Evolutionary conservation across 495 filamentous ascomycete genomes (phyloP), one percentile per base, ranked within the genome.

Genomic region (Saxophila tyrrhenica): DNA sequence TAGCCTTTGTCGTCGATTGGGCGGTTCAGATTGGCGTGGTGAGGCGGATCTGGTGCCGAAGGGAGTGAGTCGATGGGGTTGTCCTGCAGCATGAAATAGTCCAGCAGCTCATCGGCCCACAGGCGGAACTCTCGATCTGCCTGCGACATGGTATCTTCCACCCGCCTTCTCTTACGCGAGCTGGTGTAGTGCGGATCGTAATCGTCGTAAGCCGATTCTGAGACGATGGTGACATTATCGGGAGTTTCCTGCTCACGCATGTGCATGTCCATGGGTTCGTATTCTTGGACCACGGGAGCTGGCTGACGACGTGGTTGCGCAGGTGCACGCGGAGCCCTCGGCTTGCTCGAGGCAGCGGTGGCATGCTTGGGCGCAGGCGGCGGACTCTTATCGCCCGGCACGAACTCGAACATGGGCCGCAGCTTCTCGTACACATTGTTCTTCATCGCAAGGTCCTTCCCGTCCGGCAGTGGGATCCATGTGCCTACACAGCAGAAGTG

Each of bases 291-390:
- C 15, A 25, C 19, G 7, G 38, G 11, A 9, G 25, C 52, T 16
- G 54, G 51, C 2, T 35, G 50, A 51, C 50, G 52, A 25, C 58
- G 56, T 25, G 54, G 55, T 21, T 58, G 52, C 3, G 54, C 52
- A 19, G 48, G 57, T 50, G 67, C 64, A n/a, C 69, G 35, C 7
- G 84, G 76, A 25, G 78, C 76, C 63, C 85, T 75, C 69, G 72
- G 86, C 72, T 78, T 88, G 70, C 78, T 84, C 68, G 72, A 69
- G 19, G 78, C 76, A 17, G 81, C 77, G 10, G 87, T 85, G 10
- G 83, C 75, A 72, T 97, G 92, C 67, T 95, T 91, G 11, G 92
- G 92, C 0, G 92, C 92, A 24, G 89, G 89, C 22, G 92, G 92
- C 20, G 92, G 92, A 62, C 86, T 95, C 58, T 83, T 78, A 59